Evolutionary conservation across 495 filamentous ascomycete species (phyloP), one percentile per base, ranked within the genome.

Genomic region (Entonaema liquescens): DNA sequence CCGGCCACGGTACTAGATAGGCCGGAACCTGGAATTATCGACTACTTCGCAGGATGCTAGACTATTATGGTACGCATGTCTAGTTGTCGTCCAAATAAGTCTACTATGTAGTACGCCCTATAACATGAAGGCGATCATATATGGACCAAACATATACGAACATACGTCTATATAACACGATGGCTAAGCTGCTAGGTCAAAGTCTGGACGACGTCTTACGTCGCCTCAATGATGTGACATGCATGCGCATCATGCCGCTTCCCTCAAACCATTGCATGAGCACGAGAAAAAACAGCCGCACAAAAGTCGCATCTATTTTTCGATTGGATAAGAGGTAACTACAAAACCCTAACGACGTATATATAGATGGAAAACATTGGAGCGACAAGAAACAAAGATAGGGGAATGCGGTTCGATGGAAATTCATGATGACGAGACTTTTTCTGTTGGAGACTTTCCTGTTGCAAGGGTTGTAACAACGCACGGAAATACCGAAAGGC

Each of bases 201-300:
- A 61, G 49, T 61, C 36, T 62, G 17, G 40, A 60, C 49, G 42
- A 66, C 70, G 59, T 69, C 65, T 69, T 62, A 55, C 40, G 61
- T 69, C 44, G 70, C 61, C 50, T 73, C 31, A 55, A 66, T 73
- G 70, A 73, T 73, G 61, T 62, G 70, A 73, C 70, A 69, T 73
- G 70, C 70, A 74, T 74, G 62, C 71, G 71, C 71, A 70, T 74
- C 67, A 74, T 74, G 67, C 63, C 31, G 67, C 67, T 60, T 65
- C 62, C 53, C 67, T 59, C 62, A 60, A 59, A 64, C 63, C 62
- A 62, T 62, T 62, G 59, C 59, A 70, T 55, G 59, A 53, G 59
- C 59, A 62, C 55, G 40, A 60, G 67, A 71, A 63, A 70, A 66
- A 50, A 55, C 40, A 71, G 71, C 67, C 67, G 71, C 71, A 74